Evolutionary conservation across 2,329 filamentous ascomycete species (phyloP), one percentile per base, ranked within the genome.

Genomic region (Fusarium guadeloupense): DNA sequence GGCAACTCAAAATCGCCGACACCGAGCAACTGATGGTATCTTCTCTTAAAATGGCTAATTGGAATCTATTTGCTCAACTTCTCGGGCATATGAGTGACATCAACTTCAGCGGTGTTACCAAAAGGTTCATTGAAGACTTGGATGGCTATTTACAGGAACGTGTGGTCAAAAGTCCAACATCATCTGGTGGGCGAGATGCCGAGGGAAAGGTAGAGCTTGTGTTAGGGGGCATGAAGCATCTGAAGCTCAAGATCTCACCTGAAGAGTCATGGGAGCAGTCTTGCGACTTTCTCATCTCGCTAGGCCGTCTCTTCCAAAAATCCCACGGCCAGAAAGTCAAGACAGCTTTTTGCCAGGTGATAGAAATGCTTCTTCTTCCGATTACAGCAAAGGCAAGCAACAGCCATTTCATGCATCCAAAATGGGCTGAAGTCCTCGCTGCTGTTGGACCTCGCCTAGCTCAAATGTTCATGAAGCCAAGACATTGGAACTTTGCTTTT

Each of bases 11-110:
- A 71, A 90, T 89, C 39, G 90, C 93, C 8, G 93, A 98, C 58
- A 88, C 91, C 0, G 92, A 97, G 8, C 88, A 93, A 69, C 80
- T 94, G 4, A 81, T 87, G 59, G 81, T 89, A 9, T 97, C 93
- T 0, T 88, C 91, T 1, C 80, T 98, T 20, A 92, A 93, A 64
- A 87, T 95, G 76, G 91, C 95, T 13, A 99, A 99, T 70, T 99
- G 94, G 94, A 91, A 92, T 55, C 87, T 99, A 4, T 97, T 97
- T 73, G 89, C 92, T 17, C 91, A 97, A 69, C 81, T 99, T 4
- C 84, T 99, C 1, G 95, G 96, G n/a, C 90, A 93, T 33, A 97
- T 99, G 91, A 97, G 95, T 76, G 90, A 91, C 38, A 89, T 95
- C 63, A 94, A 96, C 72, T 98, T 99, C 74, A 80, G 86, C 14